These are phyloP conservation scores for Exsudoporus floridanus DNA, from an alignment of 1,284 basidiomycete genomes.

Conservation along the genomic window DNA sequence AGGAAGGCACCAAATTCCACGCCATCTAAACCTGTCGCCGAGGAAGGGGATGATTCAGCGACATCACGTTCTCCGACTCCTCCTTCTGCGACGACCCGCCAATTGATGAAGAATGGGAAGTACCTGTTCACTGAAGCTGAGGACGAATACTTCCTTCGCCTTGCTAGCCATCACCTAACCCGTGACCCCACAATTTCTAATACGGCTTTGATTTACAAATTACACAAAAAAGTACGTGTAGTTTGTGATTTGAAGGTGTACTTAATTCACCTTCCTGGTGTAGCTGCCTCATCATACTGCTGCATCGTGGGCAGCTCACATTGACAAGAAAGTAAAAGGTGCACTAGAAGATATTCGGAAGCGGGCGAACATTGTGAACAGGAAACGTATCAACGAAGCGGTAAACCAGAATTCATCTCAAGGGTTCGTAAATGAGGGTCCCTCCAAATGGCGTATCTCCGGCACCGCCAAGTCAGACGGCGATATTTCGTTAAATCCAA, in stretches of 20 bases:
- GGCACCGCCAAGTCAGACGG: background rate
- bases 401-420: background rate
- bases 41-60: background rate
- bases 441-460: conserved; percentile 1
- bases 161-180: conserved; percentile 38
- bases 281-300: conserved; percentile 49
- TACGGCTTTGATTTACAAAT: conserved; percentile 31
- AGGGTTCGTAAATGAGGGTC: background rate
- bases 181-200: conserved; percentile 40
- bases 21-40: background rate
- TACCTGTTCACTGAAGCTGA: conserved; percentile 50
- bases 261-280: background rate
- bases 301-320: conserved; percentile 39
- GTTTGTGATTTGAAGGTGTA: background rate
- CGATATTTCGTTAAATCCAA: background rate
- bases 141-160: conserved; percentile 40
- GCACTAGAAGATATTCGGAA: conserved; percentile 32
- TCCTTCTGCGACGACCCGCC: conserved; percentile 38
- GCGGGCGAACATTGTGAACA: conserved; percentile 34
- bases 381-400: conserved; percentile 19
- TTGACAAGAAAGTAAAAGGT: conserved; percentile 30
- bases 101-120: conserved; percentile 26
- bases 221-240: conserved; percentile 42
- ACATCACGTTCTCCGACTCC: conserved; percentile 43
- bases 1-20: conserved; percentile 4